phyloP scores from a whole-genome alignment of 495 filamentous ascomycete species.

The Penicillium ochrochloron region DNA sequence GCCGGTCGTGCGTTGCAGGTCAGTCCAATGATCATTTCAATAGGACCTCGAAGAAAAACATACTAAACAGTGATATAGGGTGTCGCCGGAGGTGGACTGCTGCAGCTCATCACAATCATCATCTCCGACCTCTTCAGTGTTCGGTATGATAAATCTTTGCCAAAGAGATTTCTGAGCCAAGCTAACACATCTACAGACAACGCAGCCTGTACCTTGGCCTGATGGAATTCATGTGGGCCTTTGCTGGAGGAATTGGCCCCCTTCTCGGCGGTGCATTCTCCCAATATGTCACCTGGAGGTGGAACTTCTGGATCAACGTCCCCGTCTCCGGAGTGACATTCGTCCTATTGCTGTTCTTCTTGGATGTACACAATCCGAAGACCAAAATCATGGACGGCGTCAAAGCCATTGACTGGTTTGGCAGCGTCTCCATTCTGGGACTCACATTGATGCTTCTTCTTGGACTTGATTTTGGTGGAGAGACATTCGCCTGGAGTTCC shows the following conservation, averaged over 20 bases:
- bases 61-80: constrained; percentile 29
- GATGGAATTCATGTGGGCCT: constrained; percentile 59
- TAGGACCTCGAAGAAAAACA: background rate
- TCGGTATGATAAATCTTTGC: constrained; percentile 39
- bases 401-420: constrained; percentile 78
- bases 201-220: constrained; percentile 60
- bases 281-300: constrained; percentile 65
- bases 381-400: constrained; percentile 65
- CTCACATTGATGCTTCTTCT: constrained; percentile 78
- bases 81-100: constrained; percentile 56
- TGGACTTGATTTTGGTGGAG: constrained; percentile 77
- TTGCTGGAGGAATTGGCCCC: constrained; percentile 65
- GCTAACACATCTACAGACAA: constrained; percentile 33
- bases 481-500: constrained; percentile 72
- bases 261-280: constrained; percentile 72
- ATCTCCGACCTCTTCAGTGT: constrained; percentile 64
- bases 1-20: constrained; percentile 56
- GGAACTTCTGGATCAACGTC: constrained; percentile 76
- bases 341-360: constrained; percentile 59
- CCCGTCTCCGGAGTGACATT: constrained; percentile 62
- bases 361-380: constrained; percentile 64
- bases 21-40: background rate
- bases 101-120: constrained; percentile 57
- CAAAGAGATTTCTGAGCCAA: background rate
- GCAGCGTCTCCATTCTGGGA: constrained; percentile 68